Base-by-base conservation (phyloP, 192 early-diverging fungal genomes). In the Dissophora ornata region DNA sequence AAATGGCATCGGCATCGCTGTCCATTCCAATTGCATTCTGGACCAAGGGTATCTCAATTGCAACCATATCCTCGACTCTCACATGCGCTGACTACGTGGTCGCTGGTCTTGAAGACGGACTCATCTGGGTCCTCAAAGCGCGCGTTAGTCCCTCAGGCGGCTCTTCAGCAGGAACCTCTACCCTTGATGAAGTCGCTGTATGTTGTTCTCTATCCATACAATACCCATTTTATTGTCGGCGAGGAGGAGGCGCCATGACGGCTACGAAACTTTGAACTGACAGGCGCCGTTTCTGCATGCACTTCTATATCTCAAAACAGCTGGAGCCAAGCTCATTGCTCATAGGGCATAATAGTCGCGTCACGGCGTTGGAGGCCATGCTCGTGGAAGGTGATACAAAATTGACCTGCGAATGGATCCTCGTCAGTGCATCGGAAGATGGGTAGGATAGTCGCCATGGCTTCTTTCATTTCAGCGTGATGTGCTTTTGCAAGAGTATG, bases 381-480 rank as follows among this genome's bases (percentile, higher is more conserved):
- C 51, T 77, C 13, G 70, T 69, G 8, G 68, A 84, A 28, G 80
- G 79, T 8, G 83, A 85, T 36, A 66, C 78, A 25, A 66, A 74
- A 25, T 67, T 73, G 19, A 59, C 69, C 19, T 57, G 58, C 41
- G 80, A 86, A 33, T 80, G 83, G 80, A 71, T 84, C 24, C 36
- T 88, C 13, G 81, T 86, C 15, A 88, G 85, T 40, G 85, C 84
- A 2, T 84, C 84, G 1, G 81, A 86, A 40, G 83, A 85, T 42
- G 87, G 87, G 87, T 88, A 80, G 71, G 34, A 58, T 11, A 40
- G 42, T 19, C 6, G 10, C 25, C n/a, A 11, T 7, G 18, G 32
- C 15, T 55, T 4, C 36, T 8, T 8, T 26, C 5, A 21, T 8
- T 8, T 28, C 32, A 34, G 30, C 16, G 21, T 30, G 3, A 32